Percentiles rank a stretch among this genome's conserved stretches.
These are phyloP conservation scores for Xylaria palmicola DNA, from an alignment of 495 filamentous ascomycete species.

Conservation along the genomic window DNA sequence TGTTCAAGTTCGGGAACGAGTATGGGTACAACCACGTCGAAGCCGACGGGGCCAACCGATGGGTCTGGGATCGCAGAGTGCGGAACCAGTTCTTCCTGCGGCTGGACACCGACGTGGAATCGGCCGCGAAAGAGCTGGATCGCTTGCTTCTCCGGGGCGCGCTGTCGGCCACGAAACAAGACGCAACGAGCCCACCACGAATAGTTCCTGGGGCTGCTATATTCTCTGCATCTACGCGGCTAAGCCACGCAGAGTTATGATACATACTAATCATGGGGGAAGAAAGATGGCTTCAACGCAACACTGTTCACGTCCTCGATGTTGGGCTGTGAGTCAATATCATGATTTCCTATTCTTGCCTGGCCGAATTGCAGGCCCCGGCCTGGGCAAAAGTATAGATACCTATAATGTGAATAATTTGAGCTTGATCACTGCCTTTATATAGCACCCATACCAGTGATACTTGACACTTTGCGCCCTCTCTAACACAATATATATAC, in stretches of 20 bases:
- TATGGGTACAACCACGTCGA: conserved; percentile 33
- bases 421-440: too few species aligned
- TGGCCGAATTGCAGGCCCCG: too few species aligned
- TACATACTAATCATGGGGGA: too few species aligned
- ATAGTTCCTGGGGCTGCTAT: too few species aligned
- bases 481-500: too few species aligned
- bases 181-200: too few species aligned
- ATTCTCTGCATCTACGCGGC: neutral
- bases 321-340: too few species aligned
- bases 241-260: neutral
- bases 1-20: conserved; percentile 33
- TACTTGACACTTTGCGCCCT: too few species aligned
- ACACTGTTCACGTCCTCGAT: neutral
- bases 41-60: conserved; percentile 33
- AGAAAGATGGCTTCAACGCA: neutral
- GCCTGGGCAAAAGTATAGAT: too few species aligned
- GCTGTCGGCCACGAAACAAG: neutral
- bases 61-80: conserved; percentile 32
- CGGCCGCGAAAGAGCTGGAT: conserved; percentile 26
- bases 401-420: too few species aligned
- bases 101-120: conserved; percentile 21
- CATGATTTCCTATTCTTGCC: too few species aligned
- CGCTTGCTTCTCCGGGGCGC: conserved; percentile 2
- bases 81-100: conserved; percentile 35
- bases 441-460: too few species aligned